Evolutionary conservation across 2,329 filamentous ascomycete species (phyloP), one percentile per base, ranked within the genome.

Genomic region (Talaromyces sp.): DNA sequence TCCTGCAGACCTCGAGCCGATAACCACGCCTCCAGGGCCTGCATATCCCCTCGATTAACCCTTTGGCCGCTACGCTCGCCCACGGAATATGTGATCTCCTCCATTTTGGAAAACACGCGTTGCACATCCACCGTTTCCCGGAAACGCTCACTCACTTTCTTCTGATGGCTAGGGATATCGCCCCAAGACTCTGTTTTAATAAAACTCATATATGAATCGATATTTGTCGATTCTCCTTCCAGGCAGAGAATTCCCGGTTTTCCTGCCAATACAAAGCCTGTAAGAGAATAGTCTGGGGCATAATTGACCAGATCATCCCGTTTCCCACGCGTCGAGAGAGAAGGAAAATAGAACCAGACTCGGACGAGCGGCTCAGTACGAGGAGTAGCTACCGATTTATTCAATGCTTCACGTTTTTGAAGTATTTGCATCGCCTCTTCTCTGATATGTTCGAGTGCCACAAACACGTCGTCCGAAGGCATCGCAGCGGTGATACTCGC

Each of bases 301-400:
- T 85, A 75, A 63, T 79, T 81, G 52, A 88, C 81, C 48, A 88
- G 74, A 67, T 88, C 85, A 68, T 84, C 81, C 56, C 86, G 79
- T 69, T 88, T 88, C 54, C 81, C 80, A 3, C 86, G 82, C 0
- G 85, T 88, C 47, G 82, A 85, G 62, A 88, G 82, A 1, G 85
- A 87, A 0, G 85, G 85, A 67, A 88, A 87, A 73, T 88, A 88
- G 70, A 88, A 88, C 85, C 85, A 88, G 0, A 84, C 85, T 9
- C 86, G 77, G 3, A 85, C 79, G 0, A 84, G 69, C 0, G 79
- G 71, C 0, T 65, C 70, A 11, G 47, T 57, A 1, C 66, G 61
- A 10, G 11, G 48, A 2, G 24, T 63, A 5, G 27, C 61, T 58
- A 62, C 41, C 14, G 24, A 9, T 16, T 31, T 13, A 27, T 6